These are phyloP conservation scores for Saccharomycopsis sp. DNA, from an alignment of 805 yeast genomes.

Conservation along the genomic window DNA sequence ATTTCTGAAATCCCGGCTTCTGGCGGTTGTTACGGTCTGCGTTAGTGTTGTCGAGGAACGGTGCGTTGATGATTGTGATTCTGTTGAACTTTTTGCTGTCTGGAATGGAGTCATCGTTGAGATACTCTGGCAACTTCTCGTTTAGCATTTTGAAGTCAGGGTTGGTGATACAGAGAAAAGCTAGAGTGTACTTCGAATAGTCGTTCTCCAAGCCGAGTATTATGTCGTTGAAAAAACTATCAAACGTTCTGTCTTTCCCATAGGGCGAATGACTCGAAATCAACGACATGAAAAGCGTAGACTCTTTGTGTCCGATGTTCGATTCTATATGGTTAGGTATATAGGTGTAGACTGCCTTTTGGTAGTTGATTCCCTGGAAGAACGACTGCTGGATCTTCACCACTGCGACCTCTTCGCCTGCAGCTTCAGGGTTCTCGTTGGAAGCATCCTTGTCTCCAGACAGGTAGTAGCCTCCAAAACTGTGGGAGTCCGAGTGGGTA, in stretches of 20 bases:
- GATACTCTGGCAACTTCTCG: conserved; percentile 9
- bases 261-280: conserved; percentile 26
- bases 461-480: conserved; percentile 3
- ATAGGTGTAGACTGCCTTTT: conserved; percentile 8
- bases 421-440: background rate
- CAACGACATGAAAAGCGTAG: conserved; percentile 12
- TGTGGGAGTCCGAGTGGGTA: conserved; percentile 7
- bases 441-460: background rate
- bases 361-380: background rate
- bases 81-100: conserved; percentile 15
- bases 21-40: conserved; percentile 18
- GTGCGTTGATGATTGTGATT: conserved; percentile 16
- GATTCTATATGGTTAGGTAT: conserved; percentile 9
- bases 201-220: conserved; percentile 27
- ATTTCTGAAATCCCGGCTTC: conserved; percentile 23
- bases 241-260: conserved; percentile 31
- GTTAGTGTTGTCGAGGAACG: conserved; percentile 10
- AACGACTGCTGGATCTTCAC: conserved; percentile 5
- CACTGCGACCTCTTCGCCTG: background rate
- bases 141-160: conserved; percentile 6
- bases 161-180: conserved; percentile 19
- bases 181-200: conserved; percentile 23
- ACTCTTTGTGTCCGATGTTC: conserved; percentile 3
- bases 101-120: conserved; percentile 13
- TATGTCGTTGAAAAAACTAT: conserved; percentile 29